Conservation (phyloP, 2,329 filamentous ascomycete species). For the Colletotrichum lentis region DNA sequence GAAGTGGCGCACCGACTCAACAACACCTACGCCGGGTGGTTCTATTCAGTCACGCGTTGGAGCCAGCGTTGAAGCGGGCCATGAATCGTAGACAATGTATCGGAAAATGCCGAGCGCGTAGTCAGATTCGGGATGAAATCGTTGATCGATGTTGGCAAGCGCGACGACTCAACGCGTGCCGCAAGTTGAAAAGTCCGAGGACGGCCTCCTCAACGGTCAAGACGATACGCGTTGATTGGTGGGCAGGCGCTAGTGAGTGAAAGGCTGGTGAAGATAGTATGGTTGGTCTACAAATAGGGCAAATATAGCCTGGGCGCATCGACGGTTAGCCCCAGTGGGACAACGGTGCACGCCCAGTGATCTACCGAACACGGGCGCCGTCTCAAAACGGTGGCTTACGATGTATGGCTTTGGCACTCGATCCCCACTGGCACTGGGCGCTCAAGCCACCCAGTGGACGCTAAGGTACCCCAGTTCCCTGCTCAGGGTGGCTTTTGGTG, state of each 20-base stretch:
- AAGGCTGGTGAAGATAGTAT: background rate
- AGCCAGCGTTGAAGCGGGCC: constrained; percentile 2
- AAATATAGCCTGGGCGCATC: background rate
- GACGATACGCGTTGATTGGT: background rate
- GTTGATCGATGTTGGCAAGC: constrained; percentile 13
- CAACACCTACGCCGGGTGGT: background rate
- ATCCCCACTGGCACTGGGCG: constrained; percentile 11
- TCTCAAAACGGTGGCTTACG: constrained; percentile 26
- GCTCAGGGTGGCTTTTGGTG: background rate
- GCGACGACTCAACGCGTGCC: constrained; percentile 13
- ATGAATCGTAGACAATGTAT: background rate
- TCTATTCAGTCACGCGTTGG: background rate
- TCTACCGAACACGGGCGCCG: constrained; percentile 32
- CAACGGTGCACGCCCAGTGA: constrained; percentile 31
- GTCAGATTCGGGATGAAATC: constrained; percentile 1
- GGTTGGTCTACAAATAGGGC: background rate
- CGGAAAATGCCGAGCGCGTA: constrained; percentile 2
- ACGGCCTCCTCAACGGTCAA: background rate
- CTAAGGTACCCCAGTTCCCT: constrained; percentile 10
- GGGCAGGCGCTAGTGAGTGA: background rate
- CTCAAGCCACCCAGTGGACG: constrained; percentile 17
- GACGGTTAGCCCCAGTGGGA: constrained; percentile 1
- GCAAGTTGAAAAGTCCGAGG: background rate
- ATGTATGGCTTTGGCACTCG: constrained; percentile 23
- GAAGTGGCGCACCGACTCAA: background rate